These are phyloP conservation scores for Penstemon barbatus DNA, from an alignment of 257 asterid genomes.

Conservation along the genomic window DNA sequence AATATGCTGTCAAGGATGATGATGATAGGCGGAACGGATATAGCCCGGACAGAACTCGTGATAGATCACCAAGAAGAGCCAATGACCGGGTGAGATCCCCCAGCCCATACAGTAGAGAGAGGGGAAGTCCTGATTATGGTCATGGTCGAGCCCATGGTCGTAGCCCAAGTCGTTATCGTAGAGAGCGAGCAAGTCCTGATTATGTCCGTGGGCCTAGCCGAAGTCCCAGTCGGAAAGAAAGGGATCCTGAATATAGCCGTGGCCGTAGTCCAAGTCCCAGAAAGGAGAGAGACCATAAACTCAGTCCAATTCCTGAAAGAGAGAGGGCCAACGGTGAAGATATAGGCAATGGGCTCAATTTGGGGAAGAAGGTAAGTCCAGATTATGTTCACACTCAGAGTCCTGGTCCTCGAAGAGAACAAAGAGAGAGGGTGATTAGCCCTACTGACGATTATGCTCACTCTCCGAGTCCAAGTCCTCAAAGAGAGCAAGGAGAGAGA, in stretches of 20 bases:
- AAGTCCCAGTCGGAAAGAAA: conserved; percentile 46
- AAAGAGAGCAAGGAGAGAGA: conserved; percentile 44
- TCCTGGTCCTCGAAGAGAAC: conserved; percentile 47
- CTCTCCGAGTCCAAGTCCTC: conserved; percentile 41
- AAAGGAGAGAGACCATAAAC: conserved; percentile 42
- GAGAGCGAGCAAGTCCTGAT: conserved; percentile 63
- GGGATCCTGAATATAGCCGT: conserved; percentile 34
- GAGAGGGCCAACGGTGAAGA: conserved; percentile 43
- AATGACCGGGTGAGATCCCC: conserved; percentile 57
- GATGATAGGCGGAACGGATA: conserved; percentile 60
- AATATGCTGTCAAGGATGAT: conserved; percentile 72
- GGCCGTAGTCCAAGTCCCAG: conserved; percentile 45
- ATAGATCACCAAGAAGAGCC: conserved; percentile 67
- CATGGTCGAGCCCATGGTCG: conserved; percentile 42
- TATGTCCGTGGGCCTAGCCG: conserved; percentile 50
- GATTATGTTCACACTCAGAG: conserved; percentile 37
- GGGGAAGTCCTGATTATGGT: conserved; percentile 80
- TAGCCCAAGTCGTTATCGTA: conserved; percentile 47
- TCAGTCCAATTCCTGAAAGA: conserved; percentile 41
- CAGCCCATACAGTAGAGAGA: conserved; percentile 62
- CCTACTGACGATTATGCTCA: conserved; percentile 41
- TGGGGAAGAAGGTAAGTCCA: conserved; percentile 40
- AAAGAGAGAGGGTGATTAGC: conserved; percentile 37
- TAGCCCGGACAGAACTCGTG: conserved; percentile 63
- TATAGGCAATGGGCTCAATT: conserved; percentile 30